Evolutionary conservation across 306 rosid genomes (phyloP).

Genomic region (Corylus heterophylla): DNA sequence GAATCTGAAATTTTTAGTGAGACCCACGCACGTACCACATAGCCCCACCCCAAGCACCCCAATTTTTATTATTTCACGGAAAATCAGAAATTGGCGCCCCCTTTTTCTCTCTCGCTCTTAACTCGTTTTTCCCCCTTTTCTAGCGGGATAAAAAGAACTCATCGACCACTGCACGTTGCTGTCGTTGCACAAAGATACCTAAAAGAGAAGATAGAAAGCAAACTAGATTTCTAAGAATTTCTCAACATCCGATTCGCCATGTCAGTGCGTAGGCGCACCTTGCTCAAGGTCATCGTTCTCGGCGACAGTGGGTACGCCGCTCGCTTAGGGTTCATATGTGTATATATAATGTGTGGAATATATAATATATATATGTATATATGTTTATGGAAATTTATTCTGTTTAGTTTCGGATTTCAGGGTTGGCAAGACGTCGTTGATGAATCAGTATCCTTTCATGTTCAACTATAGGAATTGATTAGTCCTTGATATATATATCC

Average conservation of each 20-base stretch:
- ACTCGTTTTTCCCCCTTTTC: not conserved
- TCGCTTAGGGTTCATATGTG: slow-evolving; percentile 32
- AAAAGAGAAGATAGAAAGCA: not conserved
- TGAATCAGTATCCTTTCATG: slow-evolving; percentile 86
- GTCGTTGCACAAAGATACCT: not conserved
- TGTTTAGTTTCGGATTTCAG: slow-evolving; percentile 42
- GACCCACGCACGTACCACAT: not conserved
- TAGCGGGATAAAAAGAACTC: not conserved
- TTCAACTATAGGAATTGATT: not conserved
- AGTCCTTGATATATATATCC: slow-evolving; percentile 5
- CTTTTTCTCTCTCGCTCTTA: slow-evolving; percentile 19
- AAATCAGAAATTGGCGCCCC: slow-evolving; percentile 47
- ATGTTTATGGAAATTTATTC: not conserved
- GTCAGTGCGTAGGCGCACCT: slow-evolving; percentile 86
- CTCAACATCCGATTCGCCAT: slow-evolving; percentile 37
- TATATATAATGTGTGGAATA: not conserved
- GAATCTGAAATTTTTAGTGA: not conserved
- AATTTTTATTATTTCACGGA: not conserved
- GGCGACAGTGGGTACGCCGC: slow-evolving; percentile 88
- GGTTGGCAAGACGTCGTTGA: slow-evolving; percentile 96
- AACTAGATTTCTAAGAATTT: not conserved
- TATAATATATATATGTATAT: no score
- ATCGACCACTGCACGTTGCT: not conserved
- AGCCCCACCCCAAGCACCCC: no score
- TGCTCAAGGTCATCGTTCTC: slow-evolving; percentile 98